Base-by-base conservation (phyloP, 768 basidiomycete species). In the Panaeolus papilionaceus region DNA sequence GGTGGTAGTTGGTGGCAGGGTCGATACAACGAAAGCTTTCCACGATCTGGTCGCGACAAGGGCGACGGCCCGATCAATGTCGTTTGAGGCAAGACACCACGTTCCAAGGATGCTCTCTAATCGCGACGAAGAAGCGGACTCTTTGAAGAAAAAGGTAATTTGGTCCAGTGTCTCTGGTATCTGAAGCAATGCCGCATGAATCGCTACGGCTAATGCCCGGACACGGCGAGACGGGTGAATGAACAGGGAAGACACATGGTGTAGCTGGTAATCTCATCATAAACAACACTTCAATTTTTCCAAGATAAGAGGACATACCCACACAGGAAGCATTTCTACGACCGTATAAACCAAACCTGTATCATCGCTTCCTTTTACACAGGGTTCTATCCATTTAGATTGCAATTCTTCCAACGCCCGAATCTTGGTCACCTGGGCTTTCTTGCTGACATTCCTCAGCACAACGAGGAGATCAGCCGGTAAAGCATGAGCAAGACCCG, bases 401-500 rank as follows among this genome's bases (percentile, higher is more conserved):
- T 88, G 85, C 37, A 99, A 78, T 67, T 97, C 96, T 74, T 98
- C 96, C 69, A 98, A 79, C 0, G 94, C 96, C 72, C 90, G 89
- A 23, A 85, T 79, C 77, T 93, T 92, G 1, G 97, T 98, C 37
- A 94, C 85, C 33, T 86, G 85, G 66, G 96, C 95, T 81, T 97
- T 97, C 86, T 99, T 99, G 33, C 87, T 89, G 63, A 99, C 82
- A 69, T 87, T 86, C 62, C 95, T 81, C 64, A 98, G 83, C 2
- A 95, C 86, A 61, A 98, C 88, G 7, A 96, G 83, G 23, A 99
- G 82, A 33, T 95, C 94, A 1, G 95, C 86, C 0, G 94, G 93
- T 4, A 98, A 78, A 12, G 81, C 79, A 72, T 88, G 88, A 2
- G 88, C 91, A 4, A 97, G 83, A 0, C 95, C 95, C 3, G 89